Evolutionary conservation across 1,139 yeast genomes (phyloP), one percentile per base, ranked within the genome.

Genomic region (Protomyces arabidopsidicola): DNA sequence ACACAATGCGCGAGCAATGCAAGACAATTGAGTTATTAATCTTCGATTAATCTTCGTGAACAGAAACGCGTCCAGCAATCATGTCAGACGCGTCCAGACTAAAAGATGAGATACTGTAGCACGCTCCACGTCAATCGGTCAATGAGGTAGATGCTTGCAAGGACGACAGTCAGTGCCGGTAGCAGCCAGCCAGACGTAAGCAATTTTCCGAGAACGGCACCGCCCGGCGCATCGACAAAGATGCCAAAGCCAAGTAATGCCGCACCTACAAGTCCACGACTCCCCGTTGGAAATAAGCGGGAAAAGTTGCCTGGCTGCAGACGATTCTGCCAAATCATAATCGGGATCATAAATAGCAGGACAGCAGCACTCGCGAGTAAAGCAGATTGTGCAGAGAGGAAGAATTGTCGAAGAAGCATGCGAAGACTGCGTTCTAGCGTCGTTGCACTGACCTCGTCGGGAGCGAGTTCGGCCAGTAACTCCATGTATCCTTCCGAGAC

Each of bases 281-380:
- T n/a, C 4, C 45, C 55, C 35, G 52, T 48, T 16, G 62, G 62
- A 5, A 58, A 36, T 38, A 39, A 58, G 31, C 62, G 55, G 24
- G 61, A 35, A 53, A 53, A 57, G 50, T 57, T 57, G 24, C 36
- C 16, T 4, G 36, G 20, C 42, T 50, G 39, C 16, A 58, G 42
- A 12, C 62, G 62, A 9, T 50, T 45, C 39, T 58, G 62, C 62
- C 62, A 58, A 27, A 45, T 20, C 62, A 58, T 58, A 42, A 58
- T 27, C 12, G 62, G 62, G 20, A 58, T 52, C 62, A 58, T 58
- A 31, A 50, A 39, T 12, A 58, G 20, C 36, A 58, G 14, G 22
- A 58, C 53, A 34, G 42, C 45, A 9, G 56, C 62, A 24, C 56
- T 51, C 20, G 62, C 55, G 14, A 58, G 34, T 27, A 39, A 36